phyloP scores from a whole-genome alignment of 208 protist species.

The Plasmodiophora brassicae region DNA sequence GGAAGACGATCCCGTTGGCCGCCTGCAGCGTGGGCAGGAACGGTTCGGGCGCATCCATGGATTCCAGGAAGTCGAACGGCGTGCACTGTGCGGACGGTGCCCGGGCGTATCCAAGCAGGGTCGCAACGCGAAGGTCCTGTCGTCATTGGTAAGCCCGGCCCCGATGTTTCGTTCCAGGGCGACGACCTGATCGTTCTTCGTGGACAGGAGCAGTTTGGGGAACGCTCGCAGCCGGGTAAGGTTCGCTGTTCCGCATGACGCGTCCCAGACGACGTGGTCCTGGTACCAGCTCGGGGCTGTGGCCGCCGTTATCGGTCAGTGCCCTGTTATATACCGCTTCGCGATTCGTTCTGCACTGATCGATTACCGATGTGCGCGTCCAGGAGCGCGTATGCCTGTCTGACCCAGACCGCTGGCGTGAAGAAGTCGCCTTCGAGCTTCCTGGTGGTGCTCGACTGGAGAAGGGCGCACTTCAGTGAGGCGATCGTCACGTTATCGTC shows the following conservation, averaged over 20 bases:
- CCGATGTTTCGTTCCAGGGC: neutral
- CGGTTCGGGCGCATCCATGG: neutral
- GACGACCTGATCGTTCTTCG: neutral
- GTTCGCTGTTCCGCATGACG: neutral
- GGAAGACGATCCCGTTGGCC: neutral
- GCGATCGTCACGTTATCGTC: too few relatives aligned
- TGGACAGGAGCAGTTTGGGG: neutral
- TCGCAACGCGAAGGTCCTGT: neutral
- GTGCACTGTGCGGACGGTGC: neutral
- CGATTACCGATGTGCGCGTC: neutral
- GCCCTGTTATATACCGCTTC: neutral
- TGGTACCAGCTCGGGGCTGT: neutral
- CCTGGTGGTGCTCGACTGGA: too few relatives aligned
- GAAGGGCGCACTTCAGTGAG: too few relatives aligned
- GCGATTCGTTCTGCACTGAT: neutral
- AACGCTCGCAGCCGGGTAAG: neutral
- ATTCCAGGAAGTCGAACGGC: neutral
- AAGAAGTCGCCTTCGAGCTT: neutral
- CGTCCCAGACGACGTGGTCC: neutral
- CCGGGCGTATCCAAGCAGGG: neutral
- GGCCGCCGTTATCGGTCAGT: too few relatives aligned
- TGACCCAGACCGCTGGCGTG: neutral
- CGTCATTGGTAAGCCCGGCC: neutral
- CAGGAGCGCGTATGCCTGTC: neutral
- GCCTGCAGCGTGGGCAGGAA: neutral